Evolutionary conservation across 495 filamentous ascomycete genomes (phyloP).

Genomic region (Thermothielavioides terrestris): DNA sequence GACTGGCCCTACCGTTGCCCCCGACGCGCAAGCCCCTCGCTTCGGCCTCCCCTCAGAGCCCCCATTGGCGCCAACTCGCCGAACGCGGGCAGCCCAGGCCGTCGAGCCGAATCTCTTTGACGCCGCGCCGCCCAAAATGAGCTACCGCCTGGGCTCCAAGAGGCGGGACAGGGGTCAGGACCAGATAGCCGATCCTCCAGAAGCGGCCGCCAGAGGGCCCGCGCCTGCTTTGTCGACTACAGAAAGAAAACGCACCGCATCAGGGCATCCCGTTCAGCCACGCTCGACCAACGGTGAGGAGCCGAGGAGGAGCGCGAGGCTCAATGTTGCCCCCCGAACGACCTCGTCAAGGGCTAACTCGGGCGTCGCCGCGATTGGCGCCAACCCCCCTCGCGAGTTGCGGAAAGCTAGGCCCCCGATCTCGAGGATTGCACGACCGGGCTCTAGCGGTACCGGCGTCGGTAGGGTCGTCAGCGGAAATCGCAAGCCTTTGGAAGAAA

Average conservation of each 20-base stretch:
- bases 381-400: constrained; percentile 59
- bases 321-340: constrained; percentile 52
- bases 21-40: constrained; percentile 31
- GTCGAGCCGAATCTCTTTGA: constrained; percentile 47
- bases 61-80: constrained; percentile 59
- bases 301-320: constrained; percentile 67
- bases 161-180: constrained; percentile 38
- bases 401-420: constrained; percentile 66
- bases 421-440: constrained; percentile 42
- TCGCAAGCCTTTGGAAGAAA: constrained; percentile 57
- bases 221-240: constrained; percentile 27
- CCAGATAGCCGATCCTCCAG: constrained; percentile 14
- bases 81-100: constrained; percentile 50
- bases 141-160: constrained; percentile 40
- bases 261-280: constrained; percentile 65
- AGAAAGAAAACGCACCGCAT: constrained; percentile 77
- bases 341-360: constrained; percentile 52
- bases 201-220: constrained; percentile 10
- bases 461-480: constrained; percentile 85
- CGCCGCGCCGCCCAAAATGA: constrained; percentile 58
- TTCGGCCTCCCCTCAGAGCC: constrained; percentile 39
- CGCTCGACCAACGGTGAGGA: constrained; percentile 49
- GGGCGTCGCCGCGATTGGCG: constrained; percentile 47
- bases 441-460: constrained; percentile 53
- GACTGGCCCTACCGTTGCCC: constrained; percentile 16